Conservation (phyloP, 257 asterid genomes). For the Solanum chiquidenum region DNA sequence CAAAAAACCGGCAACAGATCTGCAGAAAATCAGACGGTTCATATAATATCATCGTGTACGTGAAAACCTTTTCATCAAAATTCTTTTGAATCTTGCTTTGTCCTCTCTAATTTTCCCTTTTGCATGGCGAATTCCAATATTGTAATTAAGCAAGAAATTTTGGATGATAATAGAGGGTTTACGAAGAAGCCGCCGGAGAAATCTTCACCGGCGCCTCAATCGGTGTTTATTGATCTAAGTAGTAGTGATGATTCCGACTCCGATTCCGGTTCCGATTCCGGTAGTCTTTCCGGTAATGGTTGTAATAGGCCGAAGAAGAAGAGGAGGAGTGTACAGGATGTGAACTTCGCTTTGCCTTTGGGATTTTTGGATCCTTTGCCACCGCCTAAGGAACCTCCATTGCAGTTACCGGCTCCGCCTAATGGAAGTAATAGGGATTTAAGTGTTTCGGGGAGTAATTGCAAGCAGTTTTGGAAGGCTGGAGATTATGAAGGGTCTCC, state of each 20-base stretch:
- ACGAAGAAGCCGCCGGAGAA: neutral
- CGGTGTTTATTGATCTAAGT: conserved; percentile 15
- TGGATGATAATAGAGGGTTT: neutral
- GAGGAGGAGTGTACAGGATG: conserved; percentile 19
- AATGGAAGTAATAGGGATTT: neutral
- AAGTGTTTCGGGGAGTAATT: conserved; percentile 5
- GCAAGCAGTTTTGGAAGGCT: conserved; percentile 94
- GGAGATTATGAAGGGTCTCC: conserved; percentile 65
- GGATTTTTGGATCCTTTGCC: conserved; percentile 81
- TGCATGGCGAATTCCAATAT: conserved; percentile 1
- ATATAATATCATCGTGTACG: neutral
- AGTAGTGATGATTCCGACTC: conserved; percentile 17
- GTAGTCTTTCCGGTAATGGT: neutral
- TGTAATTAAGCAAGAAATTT: conserved; percentile 1
- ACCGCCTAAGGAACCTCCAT: neutral
- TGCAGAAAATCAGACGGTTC: neutral
- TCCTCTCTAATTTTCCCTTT: neutral
- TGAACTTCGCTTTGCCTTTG: conserved; percentile 37
- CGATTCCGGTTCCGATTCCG: conserved; percentile 17
- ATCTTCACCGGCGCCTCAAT: neutral
- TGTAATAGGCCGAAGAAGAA: conserved; percentile 28
- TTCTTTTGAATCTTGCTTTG: neutral
- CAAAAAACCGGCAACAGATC: neutral
- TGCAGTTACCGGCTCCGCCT: conserved; percentile 19
- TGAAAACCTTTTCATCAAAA: neutral